These are phyloP conservation scores for Cyphellophora attinorum DNA, from an alignment of 2,329 filamentous ascomycete species.

Conservation along the genomic window DNA sequence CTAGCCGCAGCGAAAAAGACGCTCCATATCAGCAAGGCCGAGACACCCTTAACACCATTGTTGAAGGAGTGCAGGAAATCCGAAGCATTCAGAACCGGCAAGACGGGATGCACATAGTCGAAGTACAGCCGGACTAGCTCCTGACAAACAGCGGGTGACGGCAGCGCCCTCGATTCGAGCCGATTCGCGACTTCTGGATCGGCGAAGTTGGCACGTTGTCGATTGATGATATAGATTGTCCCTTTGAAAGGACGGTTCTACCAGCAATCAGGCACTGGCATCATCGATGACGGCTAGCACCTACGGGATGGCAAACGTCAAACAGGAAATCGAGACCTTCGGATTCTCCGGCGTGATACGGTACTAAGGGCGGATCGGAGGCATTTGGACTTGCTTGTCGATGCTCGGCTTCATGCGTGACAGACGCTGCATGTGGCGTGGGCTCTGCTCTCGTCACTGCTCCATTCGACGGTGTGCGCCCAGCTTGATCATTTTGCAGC, in stretches of 20 bases:
- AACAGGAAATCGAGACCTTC: slow-evolving; percentile 11
- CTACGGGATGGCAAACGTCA: slow-evolving; percentile 8
- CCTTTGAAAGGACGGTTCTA: slow-evolving; percentile 7
- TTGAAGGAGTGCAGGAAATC: slow-evolving; percentile 7
- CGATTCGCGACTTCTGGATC: slow-evolving; percentile 3
- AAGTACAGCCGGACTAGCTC: slow-evolving; percentile 8
- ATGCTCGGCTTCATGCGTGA: too few species aligned
- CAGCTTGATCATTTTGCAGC: background rate
- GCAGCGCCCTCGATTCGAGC: slow-evolving; percentile 1
- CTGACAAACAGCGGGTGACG: slow-evolving; percentile 2
- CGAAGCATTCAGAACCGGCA: slow-evolving; percentile 8
- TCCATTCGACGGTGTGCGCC: too few species aligned
- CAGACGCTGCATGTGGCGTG: too few species aligned
- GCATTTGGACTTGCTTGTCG: too few species aligned
- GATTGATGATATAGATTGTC: slow-evolving; percentile 7
- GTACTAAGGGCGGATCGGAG: slow-evolving; percentile 3
- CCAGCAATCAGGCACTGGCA: too few species aligned
- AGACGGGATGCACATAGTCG: slow-evolving; percentile 7
- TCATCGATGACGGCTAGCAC: too few species aligned
- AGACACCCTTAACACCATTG: slow-evolving; percentile 4
- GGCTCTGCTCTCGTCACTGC: too few species aligned
- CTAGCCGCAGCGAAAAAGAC: slow-evolving; percentile 29
- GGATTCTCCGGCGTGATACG: slow-evolving; percentile 9
- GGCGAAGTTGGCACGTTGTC: slow-evolving; percentile 3
- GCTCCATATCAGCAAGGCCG: slow-evolving; percentile 27